A percentile compares a stretch with the other conserved stretches of the same genome.
phyloP scores from a whole-genome alignment of 1,284 basidiomycete genomes.

The Boletus hoseneyae region DNA sequence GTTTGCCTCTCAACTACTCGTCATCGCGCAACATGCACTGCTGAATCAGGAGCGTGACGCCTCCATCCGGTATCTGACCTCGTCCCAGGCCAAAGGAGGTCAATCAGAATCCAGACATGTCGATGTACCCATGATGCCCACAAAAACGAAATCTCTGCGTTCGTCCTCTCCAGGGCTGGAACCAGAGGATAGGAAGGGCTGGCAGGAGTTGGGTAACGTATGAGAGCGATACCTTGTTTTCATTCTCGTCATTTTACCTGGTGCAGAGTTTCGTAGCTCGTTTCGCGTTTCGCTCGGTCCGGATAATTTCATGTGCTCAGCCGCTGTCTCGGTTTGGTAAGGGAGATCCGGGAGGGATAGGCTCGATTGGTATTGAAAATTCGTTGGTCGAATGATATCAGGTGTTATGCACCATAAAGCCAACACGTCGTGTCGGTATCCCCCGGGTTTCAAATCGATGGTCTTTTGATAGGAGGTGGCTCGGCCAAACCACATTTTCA shows the following conservation, averaged over 20 bases:
- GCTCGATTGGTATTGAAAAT: too few relatives aligned
- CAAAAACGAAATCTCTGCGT: not conserved
- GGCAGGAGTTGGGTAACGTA: not conserved
- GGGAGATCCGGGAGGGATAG: too few relatives aligned
- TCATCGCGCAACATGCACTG: slow-evolving; percentile 21
- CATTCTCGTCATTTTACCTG: too few relatives aligned
- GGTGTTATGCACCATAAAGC: too few relatives aligned
- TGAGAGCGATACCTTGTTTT: not conserved
- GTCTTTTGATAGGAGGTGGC: slow-evolving; percentile 11
- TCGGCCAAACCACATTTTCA: too few relatives aligned
- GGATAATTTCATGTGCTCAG: too few relatives aligned
- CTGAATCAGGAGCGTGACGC: not conserved
- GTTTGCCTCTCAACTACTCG: slow-evolving; percentile 23
- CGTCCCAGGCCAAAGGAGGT: not conserved
- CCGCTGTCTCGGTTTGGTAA: too few relatives aligned
- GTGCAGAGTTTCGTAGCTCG: too few relatives aligned
- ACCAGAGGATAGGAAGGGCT: not conserved
- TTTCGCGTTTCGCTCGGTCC: too few relatives aligned
- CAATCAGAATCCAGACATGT: not conserved
- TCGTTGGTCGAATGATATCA: too few relatives aligned
- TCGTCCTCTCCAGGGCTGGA: not conserved
- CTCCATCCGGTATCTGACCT: not conserved
- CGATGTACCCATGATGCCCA: not conserved
- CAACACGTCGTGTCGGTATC: too few relatives aligned
- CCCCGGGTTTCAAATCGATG: too few relatives aligned